Base-by-base conservation (phyloP, 768 basidiomycete genomes). In the Panus rudis region DNA sequence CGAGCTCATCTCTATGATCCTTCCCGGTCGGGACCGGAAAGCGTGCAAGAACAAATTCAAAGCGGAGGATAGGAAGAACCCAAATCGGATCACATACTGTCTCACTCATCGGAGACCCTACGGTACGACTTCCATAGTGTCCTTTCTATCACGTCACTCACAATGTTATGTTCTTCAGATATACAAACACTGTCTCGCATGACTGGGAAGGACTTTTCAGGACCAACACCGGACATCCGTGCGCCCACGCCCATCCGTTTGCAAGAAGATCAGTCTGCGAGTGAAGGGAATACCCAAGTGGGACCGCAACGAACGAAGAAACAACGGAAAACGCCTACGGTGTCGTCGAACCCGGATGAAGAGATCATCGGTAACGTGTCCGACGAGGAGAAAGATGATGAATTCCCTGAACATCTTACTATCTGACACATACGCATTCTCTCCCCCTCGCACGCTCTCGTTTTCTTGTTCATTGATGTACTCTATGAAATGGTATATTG, bases 41-140 rank as follows among this genome's bases (percentile, higher is more conserved):
- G 82, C 91, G 21, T 91, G 92, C 62, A 92, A 90, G 63, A 85
- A 88, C 61, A 94, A 94, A 58, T 94, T 92, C 69, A 92, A 89
- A 54, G 73, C 80, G 0, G 92, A 94, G 60, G 91, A 92, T 59
- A 87, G 76, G 64, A 79, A 76, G 58, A 83, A 92, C 58, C 72
- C 79, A 22, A 73, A 71, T n/a, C 71, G 82, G 37, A 85, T 94
- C 44, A 83, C 80, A 47, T 69, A 76, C 48, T 84, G 80, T 56
- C 63, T 93, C n/a, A 78, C 78, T 46, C 80, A 84, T 53, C 75
- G 78, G 49, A 71, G 76, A 32, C 87, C 88, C 41, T 85, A 87
- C 49, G 86, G 86, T 87, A 53, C 51, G 76, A 66, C 41, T 37
- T 21, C 22, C 11, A 8, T 31, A 6, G 8, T 26, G n/a, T n/a